Percentiles rank a stretch among this genome's conserved stretches.
Conservation (phyloP, 345 rosid species). For the Turnera subulata region DNA sequence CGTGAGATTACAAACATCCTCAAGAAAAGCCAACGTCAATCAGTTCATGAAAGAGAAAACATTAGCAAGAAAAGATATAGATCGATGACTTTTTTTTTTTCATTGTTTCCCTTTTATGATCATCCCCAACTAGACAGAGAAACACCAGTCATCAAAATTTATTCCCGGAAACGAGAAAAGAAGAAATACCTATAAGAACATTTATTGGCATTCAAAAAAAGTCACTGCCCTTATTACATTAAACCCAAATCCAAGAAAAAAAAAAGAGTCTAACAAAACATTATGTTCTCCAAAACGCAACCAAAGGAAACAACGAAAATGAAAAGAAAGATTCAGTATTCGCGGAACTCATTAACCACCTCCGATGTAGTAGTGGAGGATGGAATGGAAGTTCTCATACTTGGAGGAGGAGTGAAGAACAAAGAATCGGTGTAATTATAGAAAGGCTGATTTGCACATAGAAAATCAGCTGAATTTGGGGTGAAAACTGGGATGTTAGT, state of each 20-base stretch:
- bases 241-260: neutral
- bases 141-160: too few species aligned
- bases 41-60: too few species aligned
- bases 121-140: too few species aligned
- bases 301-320: neutral
- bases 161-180: neutral
- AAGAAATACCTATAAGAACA: neutral
- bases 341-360: constrained; percentile 43
- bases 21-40: too few species aligned
- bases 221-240: neutral
- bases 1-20: too few species aligned
- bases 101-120: too few species aligned
- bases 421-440: constrained; percentile 43
- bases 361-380: constrained; percentile 34
- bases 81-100: too few species aligned
- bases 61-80: too few species aligned
- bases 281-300: neutral
- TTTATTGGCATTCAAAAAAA: neutral
- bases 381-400: constrained; percentile 44
- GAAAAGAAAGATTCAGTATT: constrained; percentile 12
- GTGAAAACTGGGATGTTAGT: constrained; percentile 43
- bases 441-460: constrained; percentile 41
- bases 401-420: constrained; percentile 36
- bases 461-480: constrained; percentile 40
- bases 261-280: neutral